Percentiles rank a stretch among this genome's conserved stretches.
Evolutionary conservation across 1,284 basidiomycete species (phyloP).

Genomic region (Moesziomyces globuligerus): DNA sequence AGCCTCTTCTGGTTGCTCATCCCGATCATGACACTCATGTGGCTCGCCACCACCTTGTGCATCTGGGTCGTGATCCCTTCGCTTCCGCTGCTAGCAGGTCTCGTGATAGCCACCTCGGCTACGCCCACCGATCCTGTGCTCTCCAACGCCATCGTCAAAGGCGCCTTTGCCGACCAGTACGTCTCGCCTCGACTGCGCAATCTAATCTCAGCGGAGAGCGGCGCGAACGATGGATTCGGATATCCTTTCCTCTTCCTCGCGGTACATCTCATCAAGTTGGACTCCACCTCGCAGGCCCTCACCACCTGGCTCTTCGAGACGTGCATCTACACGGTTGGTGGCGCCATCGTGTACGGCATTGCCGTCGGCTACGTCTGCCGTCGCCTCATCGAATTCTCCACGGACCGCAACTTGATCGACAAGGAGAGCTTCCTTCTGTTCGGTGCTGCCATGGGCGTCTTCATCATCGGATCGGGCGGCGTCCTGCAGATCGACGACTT

Average conservation of each 20-base stretch:
- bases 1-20: constrained; percentile 47
- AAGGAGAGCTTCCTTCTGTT: constrained; percentile 60
- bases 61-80: constrained; percentile 47
- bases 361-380: constrained; percentile 51
- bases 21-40: constrained; percentile 58
- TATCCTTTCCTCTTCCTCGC: constrained; percentile 60
- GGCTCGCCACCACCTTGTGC: constrained; percentile 51
- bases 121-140: constrained; percentile 60
- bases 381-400: constrained; percentile 47
- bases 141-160: constrained; percentile 59
- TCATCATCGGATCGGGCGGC: constrained; percentile 56
- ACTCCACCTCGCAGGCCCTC: constrained; percentile 40
- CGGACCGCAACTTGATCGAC: constrained; percentile 55
- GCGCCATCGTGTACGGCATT: constrained; percentile 42
- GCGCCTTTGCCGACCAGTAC: constrained; percentile 61
- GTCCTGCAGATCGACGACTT: constrained; percentile 54
- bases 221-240: constrained; percentile 59
- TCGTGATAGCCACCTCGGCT: constrained; percentile 49
- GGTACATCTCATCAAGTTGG: constrained; percentile 46
- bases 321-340: constrained; percentile 47
- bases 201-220: constrained; percentile 59
- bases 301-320: constrained; percentile 47
- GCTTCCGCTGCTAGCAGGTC: constrained; percentile 48
- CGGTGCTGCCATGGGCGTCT: constrained; percentile 53
- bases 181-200: constrained; percentile 57